Percentiles rank a stretch among this genome's conserved stretches.
phyloP scores from a whole-genome alignment of 164 flowering plant species.

The Aristolochia californica region DNA sequence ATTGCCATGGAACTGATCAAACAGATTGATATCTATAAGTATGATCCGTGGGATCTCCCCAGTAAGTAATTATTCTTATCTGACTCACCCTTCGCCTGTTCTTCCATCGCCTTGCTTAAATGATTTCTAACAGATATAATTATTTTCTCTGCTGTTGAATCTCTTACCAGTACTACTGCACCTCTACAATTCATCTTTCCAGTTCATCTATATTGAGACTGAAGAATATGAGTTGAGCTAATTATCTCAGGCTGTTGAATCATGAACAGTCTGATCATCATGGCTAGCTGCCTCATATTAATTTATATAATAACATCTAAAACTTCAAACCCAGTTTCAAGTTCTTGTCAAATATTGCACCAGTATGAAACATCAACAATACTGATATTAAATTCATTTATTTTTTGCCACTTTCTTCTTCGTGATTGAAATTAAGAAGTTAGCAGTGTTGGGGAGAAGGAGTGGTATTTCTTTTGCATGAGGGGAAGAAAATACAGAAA shows the following conservation, averaged over 20 bases:
- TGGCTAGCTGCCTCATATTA: too few relatives aligned
- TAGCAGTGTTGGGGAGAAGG: constrained; percentile 42
- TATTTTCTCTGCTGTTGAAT: neutral
- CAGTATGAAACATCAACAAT: neutral
- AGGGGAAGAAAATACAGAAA: constrained; percentile 92
- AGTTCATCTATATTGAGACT: too few relatives aligned
- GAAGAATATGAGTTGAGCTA: too few relatives aligned
- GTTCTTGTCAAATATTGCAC: too few relatives aligned
- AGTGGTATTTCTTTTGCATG: constrained; percentile 77
- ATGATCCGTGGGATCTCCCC: constrained; percentile 94
- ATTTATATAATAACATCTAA: too few relatives aligned
- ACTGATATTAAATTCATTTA: neutral
- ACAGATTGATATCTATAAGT: constrained; percentile 73
- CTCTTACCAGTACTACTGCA: neutral
- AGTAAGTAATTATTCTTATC: constrained; percentile 32
- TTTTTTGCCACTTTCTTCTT: neutral
- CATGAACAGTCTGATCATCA: too few relatives aligned
- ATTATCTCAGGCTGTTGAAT: too few relatives aligned
- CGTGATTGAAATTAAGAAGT: constrained; percentile 16
- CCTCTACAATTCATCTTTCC: neutral
- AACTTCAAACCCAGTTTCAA: too few relatives aligned
- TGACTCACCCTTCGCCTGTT: too few relatives aligned
- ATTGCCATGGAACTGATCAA: constrained; percentile 54
- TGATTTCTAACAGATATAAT: too few relatives aligned
- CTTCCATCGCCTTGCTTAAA: too few relatives aligned